Evolutionary conservation across 306 rosid species (phyloP), one percentile per base, ranked within the genome.

Genomic region (Phaseolus lunatus): DNA sequence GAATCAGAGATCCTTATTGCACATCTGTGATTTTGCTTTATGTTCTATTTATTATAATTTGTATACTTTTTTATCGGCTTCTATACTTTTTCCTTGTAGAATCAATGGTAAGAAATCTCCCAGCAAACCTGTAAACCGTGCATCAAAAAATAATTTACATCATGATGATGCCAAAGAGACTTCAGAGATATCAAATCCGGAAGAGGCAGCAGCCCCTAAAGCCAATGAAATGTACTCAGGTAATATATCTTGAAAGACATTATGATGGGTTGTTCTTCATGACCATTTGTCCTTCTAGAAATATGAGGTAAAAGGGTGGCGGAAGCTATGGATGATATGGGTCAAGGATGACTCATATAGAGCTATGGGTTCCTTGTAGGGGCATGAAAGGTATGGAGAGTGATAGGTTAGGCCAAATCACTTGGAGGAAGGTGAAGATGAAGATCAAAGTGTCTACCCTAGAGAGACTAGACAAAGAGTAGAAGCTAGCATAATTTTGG

Each of bases 191-290:
- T 84, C 93, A 39, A 85, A 88, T 85, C 82, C 78, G 50, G 93
- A 89, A 72, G 86, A 76, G 22, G 47, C 56, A 37, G 53, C 53
- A 56, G 63, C 75, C 19, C 82, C 86, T 35, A 77, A 86, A 88
- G 82, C 81, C 41, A 84, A 88, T 66, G 90, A 88, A 75, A 52
- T 73, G 77, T 80, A 85, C 85, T 79, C 96, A 70, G 98, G 98
- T 92, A 85, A 84, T 58, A 45, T 22, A 15, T 78, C 81, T 73
- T 33, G n/a, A 41, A 44, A 26, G 59, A 48, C 61, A 82, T 39
- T 50, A 7, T 16, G n/a, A n/a, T n/a, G n/a, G n/a, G n/a, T n/a
- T n/a, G n/a, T n/a, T n/a, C n/a, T n/a, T n/a, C n/a, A n/a, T n/a
- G n/a, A n/a, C n/a, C n/a, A n/a, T n/a, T n/a, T n/a, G n/a, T n/a